phyloP scores from a whole-genome alignment of 805 yeast genomes.

The Yamadazyma insecticola region DNA sequence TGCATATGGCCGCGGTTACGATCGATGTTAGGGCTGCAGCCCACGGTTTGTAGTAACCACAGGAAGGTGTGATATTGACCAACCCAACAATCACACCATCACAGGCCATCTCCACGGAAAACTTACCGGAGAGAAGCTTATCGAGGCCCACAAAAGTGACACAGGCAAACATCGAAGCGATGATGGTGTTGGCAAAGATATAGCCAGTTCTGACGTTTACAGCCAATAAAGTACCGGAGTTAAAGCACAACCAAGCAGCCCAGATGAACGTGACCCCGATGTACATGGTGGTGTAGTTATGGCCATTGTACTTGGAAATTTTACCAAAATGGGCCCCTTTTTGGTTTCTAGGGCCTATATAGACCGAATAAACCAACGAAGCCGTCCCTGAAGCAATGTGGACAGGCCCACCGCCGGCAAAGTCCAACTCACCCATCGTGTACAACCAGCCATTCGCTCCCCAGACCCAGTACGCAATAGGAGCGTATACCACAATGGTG shows the following conservation, averaged over 20 bases:
- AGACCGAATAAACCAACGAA: slow-evolving; percentile 38
- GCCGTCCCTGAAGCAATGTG: slow-evolving; percentile 43
- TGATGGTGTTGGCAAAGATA: slow-evolving; percentile 45
- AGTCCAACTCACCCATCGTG: slow-evolving; percentile 41
- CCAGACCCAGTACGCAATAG: slow-evolving; percentile 45
- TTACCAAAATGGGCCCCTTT: slow-evolving; percentile 16
- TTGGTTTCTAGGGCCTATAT: slow-evolving; percentile 34
- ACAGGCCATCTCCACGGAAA: slow-evolving; percentile 39
- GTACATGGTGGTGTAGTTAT: no score
- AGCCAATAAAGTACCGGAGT: slow-evolving; percentile 40
- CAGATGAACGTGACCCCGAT: slow-evolving; percentile 44
- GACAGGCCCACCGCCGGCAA: slow-evolving; percentile 50
- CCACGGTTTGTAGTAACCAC: slow-evolving; percentile 45
- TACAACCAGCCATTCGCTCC: slow-evolving; percentile 41
- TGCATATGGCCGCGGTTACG: slow-evolving; percentile 35
- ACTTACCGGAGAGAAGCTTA: slow-evolving; percentile 33
- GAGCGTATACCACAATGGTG: slow-evolving; percentile 42
- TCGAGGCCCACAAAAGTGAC: slow-evolving; percentile 42
- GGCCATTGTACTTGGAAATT: slow-evolving; percentile 28
- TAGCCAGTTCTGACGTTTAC: slow-evolving; percentile 42
- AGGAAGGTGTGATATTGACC: slow-evolving; percentile 44
- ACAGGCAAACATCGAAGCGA: slow-evolving; percentile 49
- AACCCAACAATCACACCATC: slow-evolving; percentile 44
- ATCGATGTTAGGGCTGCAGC: slow-evolving; percentile 42
- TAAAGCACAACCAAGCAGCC: slow-evolving; percentile 49